Conservation (phyloP, 1,139 yeast genomes). For the Saccharomyces uvarum region DNA sequence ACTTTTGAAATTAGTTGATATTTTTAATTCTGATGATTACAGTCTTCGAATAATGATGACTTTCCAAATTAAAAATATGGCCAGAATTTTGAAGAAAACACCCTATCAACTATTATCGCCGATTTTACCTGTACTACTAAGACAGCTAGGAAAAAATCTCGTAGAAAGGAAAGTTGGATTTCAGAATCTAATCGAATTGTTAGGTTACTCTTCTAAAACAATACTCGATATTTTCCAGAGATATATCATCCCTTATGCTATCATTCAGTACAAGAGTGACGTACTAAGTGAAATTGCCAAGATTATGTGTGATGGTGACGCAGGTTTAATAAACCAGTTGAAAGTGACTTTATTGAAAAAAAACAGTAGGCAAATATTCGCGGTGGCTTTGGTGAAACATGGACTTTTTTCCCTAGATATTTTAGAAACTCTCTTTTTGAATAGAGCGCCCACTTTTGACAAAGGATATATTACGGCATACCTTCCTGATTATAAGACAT, state of each 20-base stretch:
- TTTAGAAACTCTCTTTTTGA: constrained; percentile 25
- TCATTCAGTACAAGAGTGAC: constrained; percentile 57
- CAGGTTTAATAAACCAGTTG: constrained; percentile 15
- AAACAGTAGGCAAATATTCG: constrained; percentile 31
- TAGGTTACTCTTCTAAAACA: constrained; percentile 53
- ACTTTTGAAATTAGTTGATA: constrained; percentile 27
- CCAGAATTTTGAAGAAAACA: constrained; percentile 41
- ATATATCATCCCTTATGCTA: constrained; percentile 69
- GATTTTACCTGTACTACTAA: constrained; percentile 66
- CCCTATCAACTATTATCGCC: constrained; percentile 73
- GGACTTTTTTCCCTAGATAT: constrained; percentile 28
- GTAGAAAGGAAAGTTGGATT: constrained; percentile 47
- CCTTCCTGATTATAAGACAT: constrained; percentile 29
- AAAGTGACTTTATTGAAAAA: constrained; percentile 20
- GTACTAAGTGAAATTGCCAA: constrained; percentile 52
- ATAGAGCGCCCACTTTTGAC: constrained; percentile 27
- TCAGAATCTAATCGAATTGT: constrained; percentile 51
- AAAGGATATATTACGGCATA: constrained; percentile 22
- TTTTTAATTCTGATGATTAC: constrained; percentile 26
- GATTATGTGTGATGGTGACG: constrained; percentile 28
- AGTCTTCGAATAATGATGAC: constrained; percentile 28
- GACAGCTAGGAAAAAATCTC: constrained; percentile 50
- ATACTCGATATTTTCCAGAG: constrained; percentile 64
- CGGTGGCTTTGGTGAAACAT: constrained; percentile 30
- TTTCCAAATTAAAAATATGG: constrained; percentile 30